These are phyloP conservation scores for Metschnikowia gelsemii DNA, from an alignment of 805 yeast genomes.

Conservation along the genomic window DNA sequence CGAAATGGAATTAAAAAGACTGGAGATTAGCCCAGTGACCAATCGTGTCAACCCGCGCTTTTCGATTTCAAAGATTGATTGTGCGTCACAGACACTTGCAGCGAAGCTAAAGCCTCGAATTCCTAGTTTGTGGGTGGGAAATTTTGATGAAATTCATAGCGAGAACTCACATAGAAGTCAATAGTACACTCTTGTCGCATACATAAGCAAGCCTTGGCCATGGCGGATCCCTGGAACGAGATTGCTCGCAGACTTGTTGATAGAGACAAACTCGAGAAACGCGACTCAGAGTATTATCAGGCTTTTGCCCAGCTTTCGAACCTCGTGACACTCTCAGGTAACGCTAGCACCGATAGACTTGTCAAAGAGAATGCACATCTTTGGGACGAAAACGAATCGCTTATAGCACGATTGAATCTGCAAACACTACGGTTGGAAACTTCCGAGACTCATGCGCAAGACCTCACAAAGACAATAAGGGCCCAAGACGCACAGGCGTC, in stretches of 20 bases:
- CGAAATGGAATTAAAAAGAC: no score
- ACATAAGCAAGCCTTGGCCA: not conserved
- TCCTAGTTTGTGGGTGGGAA: no score
- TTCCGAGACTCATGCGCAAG: slow-evolving; percentile 20
- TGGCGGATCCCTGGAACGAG: slow-evolving; percentile 25
- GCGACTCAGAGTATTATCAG: slow-evolving; percentile 30
- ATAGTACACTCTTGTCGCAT: not conserved
- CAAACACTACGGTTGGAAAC: slow-evolving; percentile 29
- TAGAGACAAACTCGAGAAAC: slow-evolving; percentile 35
- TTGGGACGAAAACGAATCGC: slow-evolving; percentile 24
- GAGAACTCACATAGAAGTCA: not conserved
- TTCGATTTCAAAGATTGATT: no score
- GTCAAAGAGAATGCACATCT: slow-evolving; percentile 22
- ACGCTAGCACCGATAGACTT: slow-evolving; percentile 11
- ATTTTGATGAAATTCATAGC: not conserved
- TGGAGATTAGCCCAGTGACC: no score
- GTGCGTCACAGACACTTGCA: no score
- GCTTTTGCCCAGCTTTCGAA: slow-evolving; percentile 35
- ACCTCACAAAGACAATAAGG: slow-evolving; percentile 16
- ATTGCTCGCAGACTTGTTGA: slow-evolving; percentile 26
- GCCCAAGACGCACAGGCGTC: slow-evolving; percentile 11
- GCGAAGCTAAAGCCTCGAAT: no score
- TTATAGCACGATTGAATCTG: slow-evolving; percentile 26
- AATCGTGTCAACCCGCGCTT: no score
- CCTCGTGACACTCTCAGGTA: slow-evolving; percentile 12